phyloP scores from a whole-genome alignment of 1,284 basidiomycete species.

The Microbotryomycetes sp. region DNA sequence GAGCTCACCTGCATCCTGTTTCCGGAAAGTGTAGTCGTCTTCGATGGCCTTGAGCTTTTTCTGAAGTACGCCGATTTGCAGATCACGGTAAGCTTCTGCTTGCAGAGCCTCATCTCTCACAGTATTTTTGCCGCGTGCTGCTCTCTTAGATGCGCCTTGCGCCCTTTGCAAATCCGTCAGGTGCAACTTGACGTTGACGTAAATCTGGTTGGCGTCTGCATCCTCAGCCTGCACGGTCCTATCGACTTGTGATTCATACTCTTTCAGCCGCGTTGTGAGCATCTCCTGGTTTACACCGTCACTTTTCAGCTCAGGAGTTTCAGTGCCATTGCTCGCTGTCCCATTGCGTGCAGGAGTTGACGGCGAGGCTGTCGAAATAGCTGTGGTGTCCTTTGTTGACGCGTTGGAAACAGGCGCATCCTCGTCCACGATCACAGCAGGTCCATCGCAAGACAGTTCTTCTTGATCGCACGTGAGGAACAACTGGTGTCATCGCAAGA shows the following conservation, averaged over 20 bases:
- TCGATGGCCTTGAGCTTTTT: conserved; percentile 48
- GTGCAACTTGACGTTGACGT: conserved; percentile 28
- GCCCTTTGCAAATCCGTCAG: conserved; percentile 30
- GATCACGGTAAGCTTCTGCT: conserved; percentile 44
- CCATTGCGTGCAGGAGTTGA: background rate
- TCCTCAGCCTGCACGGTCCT: conserved; percentile 23
- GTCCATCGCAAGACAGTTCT: conserved; percentile 48
- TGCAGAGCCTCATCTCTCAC: conserved; percentile 31
- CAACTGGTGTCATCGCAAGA: conserved; percentile 49
- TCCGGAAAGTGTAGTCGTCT: conserved; percentile 26
- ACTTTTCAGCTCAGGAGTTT: conserved; percentile 15
- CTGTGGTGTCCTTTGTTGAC: conserved; percentile 5
- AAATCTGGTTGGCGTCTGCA: conserved; percentile 34
- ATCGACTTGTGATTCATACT: background rate
- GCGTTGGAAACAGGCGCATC: conserved; percentile 34
- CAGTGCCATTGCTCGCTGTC: conserved; percentile 12
- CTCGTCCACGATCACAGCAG: background rate
- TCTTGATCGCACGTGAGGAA: conserved; percentile 60
- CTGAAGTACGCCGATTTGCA: conserved; percentile 54
- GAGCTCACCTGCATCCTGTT: conserved; percentile 49
- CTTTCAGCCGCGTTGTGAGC: background rate
- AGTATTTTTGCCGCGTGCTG: conserved; percentile 31
- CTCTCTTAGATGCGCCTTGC: conserved; percentile 33
- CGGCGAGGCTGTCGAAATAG: background rate
- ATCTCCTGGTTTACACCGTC: conserved; percentile 5